These are phyloP conservation scores for Amauroascus niger DNA, from an alignment of 2,329 filamentous ascomycete genomes.

Conservation along the genomic window DNA sequence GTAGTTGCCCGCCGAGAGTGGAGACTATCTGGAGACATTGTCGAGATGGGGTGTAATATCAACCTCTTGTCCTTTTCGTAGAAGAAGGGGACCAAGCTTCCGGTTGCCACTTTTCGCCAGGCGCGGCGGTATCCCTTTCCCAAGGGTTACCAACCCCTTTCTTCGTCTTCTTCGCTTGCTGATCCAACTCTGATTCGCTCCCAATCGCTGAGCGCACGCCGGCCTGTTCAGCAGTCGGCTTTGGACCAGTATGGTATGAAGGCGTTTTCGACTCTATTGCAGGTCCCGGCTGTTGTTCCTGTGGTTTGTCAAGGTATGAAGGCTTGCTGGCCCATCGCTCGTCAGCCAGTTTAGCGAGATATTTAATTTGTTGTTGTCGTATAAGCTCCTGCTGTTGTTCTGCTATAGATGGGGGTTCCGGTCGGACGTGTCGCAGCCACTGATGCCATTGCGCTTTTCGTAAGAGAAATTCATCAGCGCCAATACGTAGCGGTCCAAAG, in stretches of 20 bases:
- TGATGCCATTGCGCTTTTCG: conserved; percentile 55
- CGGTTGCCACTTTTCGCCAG: conserved; percentile 60
- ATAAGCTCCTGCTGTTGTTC: conserved; percentile 51
- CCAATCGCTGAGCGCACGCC: conserved; percentile 27
- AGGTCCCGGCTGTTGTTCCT: conserved; percentile 38
- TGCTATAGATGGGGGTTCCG: conserved; percentile 45
- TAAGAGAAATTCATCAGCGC: not conserved
- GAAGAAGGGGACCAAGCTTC: conserved; percentile 49
- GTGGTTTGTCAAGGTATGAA: conserved; percentile 49
- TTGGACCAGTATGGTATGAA: conserved; percentile 25
- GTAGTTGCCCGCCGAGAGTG: not conserved
- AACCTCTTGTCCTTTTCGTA: conserved; percentile 31
- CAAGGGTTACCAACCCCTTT: conserved; percentile 42
- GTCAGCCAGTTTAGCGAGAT: conserved; percentile 51
- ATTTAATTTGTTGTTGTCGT: conserved; percentile 49
- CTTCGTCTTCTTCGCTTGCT: conserved; percentile 16
- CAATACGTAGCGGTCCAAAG: not conserved
- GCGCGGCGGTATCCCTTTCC: conserved; percentile 47
- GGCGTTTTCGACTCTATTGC: conserved; percentile 38
- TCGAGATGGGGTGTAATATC: not conserved
- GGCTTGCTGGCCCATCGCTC: conserved; percentile 52
- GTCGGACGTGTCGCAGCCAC: conserved; percentile 55
- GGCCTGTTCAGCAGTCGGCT: conserved; percentile 20
- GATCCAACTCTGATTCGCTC: conserved; percentile 26
- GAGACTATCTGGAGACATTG: no score